Conservation (phyloP, 768 basidiomycete genomes). For the Serpula lacrymans region DNA sequence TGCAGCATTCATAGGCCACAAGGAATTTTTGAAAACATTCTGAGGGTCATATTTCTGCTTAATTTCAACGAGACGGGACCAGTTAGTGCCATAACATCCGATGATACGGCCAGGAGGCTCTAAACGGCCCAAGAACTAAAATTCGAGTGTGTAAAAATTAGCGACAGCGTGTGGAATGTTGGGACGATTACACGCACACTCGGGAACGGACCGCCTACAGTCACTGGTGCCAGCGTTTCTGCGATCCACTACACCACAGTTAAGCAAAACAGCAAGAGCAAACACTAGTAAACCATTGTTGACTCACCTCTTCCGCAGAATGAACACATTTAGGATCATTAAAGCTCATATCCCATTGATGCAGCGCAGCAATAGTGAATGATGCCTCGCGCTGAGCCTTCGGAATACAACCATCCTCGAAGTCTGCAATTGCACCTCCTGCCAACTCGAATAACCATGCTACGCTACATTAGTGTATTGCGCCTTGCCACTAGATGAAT, state of each 20-base stretch:
- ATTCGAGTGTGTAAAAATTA: slow-evolving; percentile 12
- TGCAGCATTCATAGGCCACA: slow-evolving; percentile 72
- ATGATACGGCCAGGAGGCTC: slow-evolving; percentile 61
- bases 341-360: slow-evolving; percentile 88
- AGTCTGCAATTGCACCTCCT: slow-evolving; percentile 74
- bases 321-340: slow-evolving; percentile 78
- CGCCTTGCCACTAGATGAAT: not conserved
- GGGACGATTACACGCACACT: slow-evolving; percentile 53
- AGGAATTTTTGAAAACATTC: slow-evolving; percentile 70
- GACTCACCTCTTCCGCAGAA: slow-evolving; percentile 74
- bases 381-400: slow-evolving; percentile 73
- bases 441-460: slow-evolving; percentile 94
- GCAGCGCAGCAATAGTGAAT: slow-evolving; percentile 86
- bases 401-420: slow-evolving; percentile 71
- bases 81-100: slow-evolving; percentile 72
- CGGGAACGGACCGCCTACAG: slow-evolving; percentile 79
- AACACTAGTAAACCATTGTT: not conserved
- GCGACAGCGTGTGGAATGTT: slow-evolving; percentile 8
- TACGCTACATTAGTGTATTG: slow-evolving; percentile 21
- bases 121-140: slow-evolving; percentile 71
- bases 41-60: slow-evolving; percentile 77
- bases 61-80: slow-evolving; percentile 63
- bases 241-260: slow-evolving; percentile 64
- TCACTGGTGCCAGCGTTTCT: slow-evolving; percentile 65
- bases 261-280: slow-evolving; percentile 7